Percentiles rank a stretch among this genome's conserved stretches.
These are phyloP conservation scores for Lolium rigidum DNA, from an alignment of 176 grass and related monocot genomes.

Conservation along the genomic window DNA sequence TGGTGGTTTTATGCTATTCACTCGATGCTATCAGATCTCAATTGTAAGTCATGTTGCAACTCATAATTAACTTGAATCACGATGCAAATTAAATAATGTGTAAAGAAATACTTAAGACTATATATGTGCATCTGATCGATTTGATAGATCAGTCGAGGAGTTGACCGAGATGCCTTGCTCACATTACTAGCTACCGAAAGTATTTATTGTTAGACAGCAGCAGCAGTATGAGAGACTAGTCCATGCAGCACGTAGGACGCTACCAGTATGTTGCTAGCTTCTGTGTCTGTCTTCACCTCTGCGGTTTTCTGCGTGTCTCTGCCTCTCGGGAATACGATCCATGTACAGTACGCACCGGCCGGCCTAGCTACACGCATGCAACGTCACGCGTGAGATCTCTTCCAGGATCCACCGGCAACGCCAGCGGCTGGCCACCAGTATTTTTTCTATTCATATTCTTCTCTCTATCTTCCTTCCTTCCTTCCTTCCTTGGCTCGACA, in stretches of 20 bases:
- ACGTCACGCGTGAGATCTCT: slow-evolving; percentile 37
- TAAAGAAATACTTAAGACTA: no score
- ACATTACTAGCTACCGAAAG: neutral
- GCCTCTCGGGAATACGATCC: slow-evolving; percentile 59
- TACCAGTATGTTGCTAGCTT: neutral
- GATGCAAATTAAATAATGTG: no score
- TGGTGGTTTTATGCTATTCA: no score
- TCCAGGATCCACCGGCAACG: slow-evolving; percentile 17
- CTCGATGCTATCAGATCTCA: no score
- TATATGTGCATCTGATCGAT: slow-evolving; percentile 37
- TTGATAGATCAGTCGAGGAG: slow-evolving; percentile 52
- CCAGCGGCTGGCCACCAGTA: slow-evolving; percentile 9
- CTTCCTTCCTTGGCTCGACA: slow-evolving; percentile 40
- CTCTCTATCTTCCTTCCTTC: neutral
- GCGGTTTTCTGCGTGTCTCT: slow-evolving; percentile 28
- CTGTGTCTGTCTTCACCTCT: slow-evolving; percentile 2
- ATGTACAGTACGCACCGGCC: neutral
- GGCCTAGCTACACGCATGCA: slow-evolving; percentile 27
- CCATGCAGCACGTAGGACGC: neutral
- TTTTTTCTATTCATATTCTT: slow-evolving; percentile 25
- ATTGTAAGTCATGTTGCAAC: no score
- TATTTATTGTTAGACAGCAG: slow-evolving; percentile 42
- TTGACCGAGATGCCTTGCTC: slow-evolving; percentile 43
- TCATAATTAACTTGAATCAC: no score
- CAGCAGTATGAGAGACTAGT: slow-evolving; percentile 14